Base-by-base conservation (phyloP, 192 early-diverging fungal genomes). In the Backusella westeae region DNA sequence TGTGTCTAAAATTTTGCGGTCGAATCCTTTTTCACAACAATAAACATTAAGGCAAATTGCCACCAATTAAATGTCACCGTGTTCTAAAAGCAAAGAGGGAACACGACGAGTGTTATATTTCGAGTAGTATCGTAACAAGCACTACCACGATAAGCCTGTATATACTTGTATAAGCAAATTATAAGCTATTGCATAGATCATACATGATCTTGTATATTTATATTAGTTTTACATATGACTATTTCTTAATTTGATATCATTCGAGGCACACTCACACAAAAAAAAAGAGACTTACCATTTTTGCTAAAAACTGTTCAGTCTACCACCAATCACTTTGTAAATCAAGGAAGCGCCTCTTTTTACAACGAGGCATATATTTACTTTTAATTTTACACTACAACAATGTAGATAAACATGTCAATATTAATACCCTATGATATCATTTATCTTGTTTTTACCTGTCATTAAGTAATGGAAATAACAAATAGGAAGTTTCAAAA, bases 201-300 rank as follows among this genome's bases (percentile, higher is more conserved):
- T 49, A n/a, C 17, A 49, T n/a, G 46, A 17, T 7, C 46, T 49
- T 49, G 6, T 49, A 49, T 49, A 6, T 49, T 6, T 49, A n/a
- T 49, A 1, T n/a, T 49, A 49, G 15, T 49, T 63, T 19, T 26
- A 29, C 56, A 63, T 63, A 63, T 63, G 56, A 63, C 23, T 29
- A 3, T 14, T 63, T 29, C 56, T 63, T 63, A 29, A 14, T 29
- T 63, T 63, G 56, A 63, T 29, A 63, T 14, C 56, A 63, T 29
- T 63, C 21, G 56, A 63, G 56, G 56, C 56, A 69, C 36, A 69
- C 34, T 39, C 17, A 36, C 34, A 69, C 34, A 69, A 69, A 69
- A 69, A 69, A 69, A 69, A 67, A 21, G 8, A 69, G 10, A 14
- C 19, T 69, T 69, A 21, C 21, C 23, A 21, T 38, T 69, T 38